A percentile compares a stretch with the other conserved stretches of the same genome.
These are phyloP conservation scores for Haplosporangium gracile DNA, from an alignment of 192 early-diverging fungal genomes.

Conservation along the genomic window DNA sequence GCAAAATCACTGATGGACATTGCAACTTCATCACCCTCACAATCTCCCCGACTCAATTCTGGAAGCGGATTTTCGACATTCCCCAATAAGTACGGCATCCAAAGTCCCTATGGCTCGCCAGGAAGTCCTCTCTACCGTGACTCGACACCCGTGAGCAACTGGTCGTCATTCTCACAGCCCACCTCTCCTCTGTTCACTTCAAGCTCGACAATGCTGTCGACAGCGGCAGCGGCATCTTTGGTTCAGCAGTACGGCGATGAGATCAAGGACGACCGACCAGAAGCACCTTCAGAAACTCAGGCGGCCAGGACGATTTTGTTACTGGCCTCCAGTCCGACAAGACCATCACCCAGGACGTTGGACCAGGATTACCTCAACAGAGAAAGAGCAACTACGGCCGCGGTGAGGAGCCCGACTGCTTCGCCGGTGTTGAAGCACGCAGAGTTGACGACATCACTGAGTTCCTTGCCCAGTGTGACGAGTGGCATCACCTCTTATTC, in stretches of 20 bases:
- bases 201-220: conserved; percentile 8
- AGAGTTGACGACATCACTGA: background rate
- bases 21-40: conserved; percentile 20
- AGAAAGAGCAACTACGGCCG: background rate
- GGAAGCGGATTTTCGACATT: background rate
- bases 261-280: background rate
- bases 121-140: conserved; percentile 24
- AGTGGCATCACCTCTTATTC: conserved; percentile 15
- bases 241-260: background rate
- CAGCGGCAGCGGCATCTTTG: background rate
- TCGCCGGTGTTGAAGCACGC: background rate
- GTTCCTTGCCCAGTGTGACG: background rate
- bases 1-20: conserved; percentile 48
- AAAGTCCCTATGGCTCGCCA: conserved; percentile 6
- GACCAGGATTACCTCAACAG: background rate
- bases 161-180: conserved; percentile 26
- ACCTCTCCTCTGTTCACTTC: background rate
- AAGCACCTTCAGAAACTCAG: conserved; percentile 14
- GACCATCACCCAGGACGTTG: conserved; percentile 16
- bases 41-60: conserved; percentile 13
- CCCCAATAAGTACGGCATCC: background rate
- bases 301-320: conserved; percentile 34
- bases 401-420: background rate
- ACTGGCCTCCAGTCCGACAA: conserved; percentile 28
- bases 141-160: conserved; percentile 7